Conservation (phyloP, 441 rosid species). For the Francoa sonchifolia region DNA sequence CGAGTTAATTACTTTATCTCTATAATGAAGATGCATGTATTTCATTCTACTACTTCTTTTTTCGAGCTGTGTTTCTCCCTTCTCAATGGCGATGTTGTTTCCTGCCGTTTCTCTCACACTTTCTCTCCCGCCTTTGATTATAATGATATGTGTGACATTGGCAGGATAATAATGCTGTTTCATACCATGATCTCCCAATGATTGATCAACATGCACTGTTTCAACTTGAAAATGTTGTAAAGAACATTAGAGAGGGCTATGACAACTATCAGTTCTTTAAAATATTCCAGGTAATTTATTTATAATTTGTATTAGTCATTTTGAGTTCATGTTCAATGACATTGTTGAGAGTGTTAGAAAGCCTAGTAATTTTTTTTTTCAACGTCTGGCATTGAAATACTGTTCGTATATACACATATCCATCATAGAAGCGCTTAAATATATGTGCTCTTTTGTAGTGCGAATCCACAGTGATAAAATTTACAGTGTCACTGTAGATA, state of each 20-base stretch:
- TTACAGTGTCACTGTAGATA: too few relatives aligned
- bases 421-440: too few relatives aligned
- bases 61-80: too few relatives aligned
- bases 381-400: too few relatives aligned
- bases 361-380: background rate
- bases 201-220: conserved; percentile 82
- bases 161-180: conserved; percentile 64
- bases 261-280: conserved; percentile 84
- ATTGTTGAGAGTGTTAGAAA: background rate
- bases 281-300: conserved; percentile 72
- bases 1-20: too few relatives aligned
- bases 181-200: conserved; percentile 70
- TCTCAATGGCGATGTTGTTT: background rate
- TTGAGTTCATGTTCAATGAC: background rate
- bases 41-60: too few relatives aligned
- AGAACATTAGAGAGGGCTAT: conserved; percentile 56
- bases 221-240: conserved; percentile 78
- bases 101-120: background rate
- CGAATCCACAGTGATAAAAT: too few relatives aligned
- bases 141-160: conserved; percentile 14
- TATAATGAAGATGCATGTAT: too few relatives aligned
- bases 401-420: too few relatives aligned
- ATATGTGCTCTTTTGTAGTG: too few relatives aligned
- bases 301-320: background rate
- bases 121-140: conserved; percentile 1